These are phyloP conservation scores for Heimioporus sp. DNA, from an alignment of 768 basidiomycete species.

Conservation along the genomic window DNA sequence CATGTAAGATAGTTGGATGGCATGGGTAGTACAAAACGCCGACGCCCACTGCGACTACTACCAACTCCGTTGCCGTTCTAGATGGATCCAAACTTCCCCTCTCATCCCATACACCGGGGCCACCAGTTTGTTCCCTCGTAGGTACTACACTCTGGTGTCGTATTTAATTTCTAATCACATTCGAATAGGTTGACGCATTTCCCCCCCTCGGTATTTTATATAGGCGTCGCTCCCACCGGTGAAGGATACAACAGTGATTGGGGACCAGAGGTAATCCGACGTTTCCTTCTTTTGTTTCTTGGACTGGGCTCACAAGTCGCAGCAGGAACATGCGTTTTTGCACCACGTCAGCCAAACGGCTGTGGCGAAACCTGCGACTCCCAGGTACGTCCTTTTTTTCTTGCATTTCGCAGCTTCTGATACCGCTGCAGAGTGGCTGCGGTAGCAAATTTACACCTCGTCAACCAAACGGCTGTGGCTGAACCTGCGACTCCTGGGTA, in stretches of 20 bases:
- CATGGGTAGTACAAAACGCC: not conserved
- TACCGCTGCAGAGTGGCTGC: too few relatives aligned
- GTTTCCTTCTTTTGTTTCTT: not conserved
- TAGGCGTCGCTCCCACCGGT: accelerated
- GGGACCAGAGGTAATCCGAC: constrained; percentile 2
- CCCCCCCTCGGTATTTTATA: not conserved
- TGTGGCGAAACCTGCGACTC: not conserved
- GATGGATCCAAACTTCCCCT: not conserved
- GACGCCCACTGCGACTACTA: too few relatives aligned
- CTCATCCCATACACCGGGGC: not conserved
- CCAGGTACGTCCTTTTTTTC: too few relatives aligned
- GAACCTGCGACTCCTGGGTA: not conserved
- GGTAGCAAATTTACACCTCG: not conserved
- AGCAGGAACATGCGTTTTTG: constrained; percentile 4
- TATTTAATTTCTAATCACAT: not conserved
- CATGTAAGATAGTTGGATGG: constrained; percentile 11
- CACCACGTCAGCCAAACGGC: not conserved
- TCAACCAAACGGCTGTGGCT: not conserved
- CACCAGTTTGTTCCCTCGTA: not conserved
- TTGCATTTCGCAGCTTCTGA: too few relatives aligned
- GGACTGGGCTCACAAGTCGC: not conserved
- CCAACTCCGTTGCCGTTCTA: not conserved
- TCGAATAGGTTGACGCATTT: not conserved
- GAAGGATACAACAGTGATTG: not conserved
- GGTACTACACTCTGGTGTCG: not conserved